Evolutionary conservation across 176 grass and related monocot species (phyloP).

Genomic region (Echinochloa phyllopogon): DNA sequence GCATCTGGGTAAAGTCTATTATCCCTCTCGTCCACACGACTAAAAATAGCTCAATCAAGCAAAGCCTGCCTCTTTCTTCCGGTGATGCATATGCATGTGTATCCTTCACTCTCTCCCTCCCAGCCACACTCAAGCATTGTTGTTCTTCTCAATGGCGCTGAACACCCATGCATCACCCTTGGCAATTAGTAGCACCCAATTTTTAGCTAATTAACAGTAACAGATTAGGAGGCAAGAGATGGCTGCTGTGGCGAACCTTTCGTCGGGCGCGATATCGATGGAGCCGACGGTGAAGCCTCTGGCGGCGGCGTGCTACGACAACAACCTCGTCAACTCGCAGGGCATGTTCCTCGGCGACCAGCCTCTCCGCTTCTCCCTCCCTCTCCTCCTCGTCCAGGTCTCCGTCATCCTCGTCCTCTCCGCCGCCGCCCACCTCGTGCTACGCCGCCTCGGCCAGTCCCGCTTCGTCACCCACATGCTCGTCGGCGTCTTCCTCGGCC

Average conservation of each 20-base stretch:
- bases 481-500: slow-evolving; percentile 71
- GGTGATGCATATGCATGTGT: too few species aligned
- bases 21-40: too few species aligned
- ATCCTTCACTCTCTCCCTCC: too few species aligned
- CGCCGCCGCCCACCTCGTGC: slow-evolving; percentile 45
- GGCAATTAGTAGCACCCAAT: too few species aligned
- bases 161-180: too few species aligned
- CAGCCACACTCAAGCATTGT: too few species aligned
- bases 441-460: slow-evolving; percentile 56
- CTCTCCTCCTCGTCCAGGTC: slow-evolving; percentile 67
- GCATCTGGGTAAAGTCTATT: too few species aligned
- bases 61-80: too few species aligned
- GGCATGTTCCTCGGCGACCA: slow-evolving; percentile 75
- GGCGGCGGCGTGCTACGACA: slow-evolving; percentile 68
- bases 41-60: too few species aligned
- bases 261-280: neutral
- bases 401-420: slow-evolving; percentile 69
- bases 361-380: slow-evolving; percentile 65
- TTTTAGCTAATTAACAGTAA: neutral
- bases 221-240: too few species aligned
- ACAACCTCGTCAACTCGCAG: slow-evolving; percentile 78
- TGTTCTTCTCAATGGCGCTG: too few species aligned
- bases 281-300: slow-evolving; percentile 65
- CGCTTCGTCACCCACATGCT: slow-evolving; percentile 70
- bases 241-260: slow-evolving; percentile 13